Percentiles rank a stretch among this genome's conserved stretches.
Evolutionary conservation across 345 rosid species (phyloP).

Genomic region (Hevea brasiliensis): DNA sequence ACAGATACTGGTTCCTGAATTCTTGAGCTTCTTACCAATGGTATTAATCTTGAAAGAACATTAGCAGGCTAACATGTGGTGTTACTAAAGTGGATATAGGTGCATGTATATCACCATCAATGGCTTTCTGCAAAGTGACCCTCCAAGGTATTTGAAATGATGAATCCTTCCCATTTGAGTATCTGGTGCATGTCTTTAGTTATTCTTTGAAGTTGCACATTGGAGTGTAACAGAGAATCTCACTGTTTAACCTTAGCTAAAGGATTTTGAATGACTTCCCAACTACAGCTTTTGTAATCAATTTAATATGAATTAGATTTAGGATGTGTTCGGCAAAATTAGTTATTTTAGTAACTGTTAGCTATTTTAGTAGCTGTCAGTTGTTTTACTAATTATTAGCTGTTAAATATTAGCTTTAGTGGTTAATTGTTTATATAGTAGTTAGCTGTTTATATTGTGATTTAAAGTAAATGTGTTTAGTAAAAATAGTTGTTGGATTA

Average conservation of each 20-base stretch:
- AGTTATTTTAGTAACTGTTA: no score
- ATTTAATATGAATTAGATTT: no score
- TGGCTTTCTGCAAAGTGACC: not conserved
- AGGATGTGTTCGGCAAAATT: no score
- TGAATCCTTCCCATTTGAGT: not conserved
- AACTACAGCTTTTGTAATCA: conserved; percentile 17
- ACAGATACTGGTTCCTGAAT: conserved; percentile 33
- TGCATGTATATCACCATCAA: not conserved
- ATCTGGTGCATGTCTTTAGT: conserved; percentile 6
- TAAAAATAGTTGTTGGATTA: no score
- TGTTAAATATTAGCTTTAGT: no score
- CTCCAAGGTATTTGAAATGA: not conserved
- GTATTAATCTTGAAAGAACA: not conserved
- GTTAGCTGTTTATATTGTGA: no score
- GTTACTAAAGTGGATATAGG: conserved; percentile 5
- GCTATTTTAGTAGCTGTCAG: no score
- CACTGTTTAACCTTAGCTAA: conserved; percentile 9
- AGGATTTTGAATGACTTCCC: not conserved
- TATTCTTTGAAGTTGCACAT: conserved; percentile 10
- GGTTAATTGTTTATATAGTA: no score
- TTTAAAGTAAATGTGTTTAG: no score
- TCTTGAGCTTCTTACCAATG: conserved; percentile 15
- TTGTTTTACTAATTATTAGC: no score
- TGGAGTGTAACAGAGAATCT: conserved; percentile 22
- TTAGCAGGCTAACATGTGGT: not conserved